These are phyloP conservation scores for Penicillium longicatenatum DNA, from an alignment of 495 filamentous ascomycete genomes.

Conservation along the genomic window DNA sequence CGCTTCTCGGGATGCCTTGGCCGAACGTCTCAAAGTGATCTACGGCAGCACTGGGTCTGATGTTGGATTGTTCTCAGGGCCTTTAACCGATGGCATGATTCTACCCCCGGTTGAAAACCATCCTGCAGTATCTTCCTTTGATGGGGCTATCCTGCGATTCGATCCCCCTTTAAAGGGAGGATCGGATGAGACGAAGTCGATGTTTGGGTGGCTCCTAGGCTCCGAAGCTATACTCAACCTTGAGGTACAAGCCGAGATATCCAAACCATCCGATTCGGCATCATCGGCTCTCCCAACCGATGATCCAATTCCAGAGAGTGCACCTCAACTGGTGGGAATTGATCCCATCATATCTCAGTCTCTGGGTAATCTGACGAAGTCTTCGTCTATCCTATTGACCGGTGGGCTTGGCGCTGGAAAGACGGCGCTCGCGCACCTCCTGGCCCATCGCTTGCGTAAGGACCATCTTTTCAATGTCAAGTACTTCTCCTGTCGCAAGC, in stretches of 20 bases:
- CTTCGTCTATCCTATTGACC: constrained; percentile 85
- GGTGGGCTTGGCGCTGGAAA: constrained; percentile 91
- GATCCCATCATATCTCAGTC: constrained; percentile 73
- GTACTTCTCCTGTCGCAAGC: constrained; percentile 79
- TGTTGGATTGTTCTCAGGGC: constrained; percentile 72
- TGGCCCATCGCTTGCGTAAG: constrained; percentile 66
- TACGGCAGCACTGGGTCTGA: constrained; percentile 43
- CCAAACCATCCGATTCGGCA: constrained; percentile 55
- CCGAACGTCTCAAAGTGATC: constrained; percentile 51
- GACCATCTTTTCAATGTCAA: constrained; percentile 72
- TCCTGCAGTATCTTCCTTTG: constrained; percentile 41
- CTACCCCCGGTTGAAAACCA: constrained; percentile 53
- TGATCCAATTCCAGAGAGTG: constrained; percentile 51
- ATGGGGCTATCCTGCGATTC: constrained; percentile 77
- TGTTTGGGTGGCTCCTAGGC: constrained; percentile 73
- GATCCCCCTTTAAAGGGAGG: constrained; percentile 56
- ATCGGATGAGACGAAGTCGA: constrained; percentile 48
- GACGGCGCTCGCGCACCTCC: constrained; percentile 66
- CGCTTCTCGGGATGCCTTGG: constrained; percentile 68
- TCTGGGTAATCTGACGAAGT: constrained; percentile 70
- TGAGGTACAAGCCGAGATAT: constrained; percentile 69
- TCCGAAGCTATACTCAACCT: constrained; percentile 71
- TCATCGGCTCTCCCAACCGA: constrained; percentile 50
- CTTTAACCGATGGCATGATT: constrained; percentile 85
- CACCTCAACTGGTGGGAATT: constrained; percentile 79